These are phyloP conservation scores for Cicer yamashitae DNA, from an alignment of 306 rosid genomes.

Conservation along the genomic window DNA sequence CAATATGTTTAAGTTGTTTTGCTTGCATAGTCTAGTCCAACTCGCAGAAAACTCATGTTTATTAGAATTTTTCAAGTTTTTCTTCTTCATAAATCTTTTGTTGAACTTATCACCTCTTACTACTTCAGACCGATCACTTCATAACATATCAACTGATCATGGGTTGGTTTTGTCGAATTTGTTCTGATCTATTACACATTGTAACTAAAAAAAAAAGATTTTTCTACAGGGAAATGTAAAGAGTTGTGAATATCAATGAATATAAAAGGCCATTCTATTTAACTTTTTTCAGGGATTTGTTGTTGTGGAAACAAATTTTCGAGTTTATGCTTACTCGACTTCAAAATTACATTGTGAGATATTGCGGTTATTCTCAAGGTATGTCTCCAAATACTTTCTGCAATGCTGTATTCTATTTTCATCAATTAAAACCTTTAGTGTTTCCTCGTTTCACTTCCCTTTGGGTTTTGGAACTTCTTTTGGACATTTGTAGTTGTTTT, in stretches of 20 bases:
- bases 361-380: slow-evolving; percentile 88
- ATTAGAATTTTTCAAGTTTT: slow-evolving; percentile 27
- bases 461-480: slow-evolving; percentile 10
- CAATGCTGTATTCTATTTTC: slow-evolving; percentile 32
- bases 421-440: slow-evolving; percentile 21
- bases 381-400: slow-evolving; percentile 39
- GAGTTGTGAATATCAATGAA: slow-evolving; percentile 24
- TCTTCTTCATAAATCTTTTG: slow-evolving; percentile 36
- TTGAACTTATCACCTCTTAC: not conserved
- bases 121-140: not conserved
- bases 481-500: slow-evolving; percentile 29
- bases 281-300: slow-evolving; percentile 72
- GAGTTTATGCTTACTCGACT: slow-evolving; percentile 88
- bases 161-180: slow-evolving; percentile 22
- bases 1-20: slow-evolving; percentile 28
- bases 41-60: slow-evolving; percentile 18
- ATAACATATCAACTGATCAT: slow-evolving; percentile 10
- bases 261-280: slow-evolving; percentile 20
- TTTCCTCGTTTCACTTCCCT: not conserved
- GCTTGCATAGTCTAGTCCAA: slow-evolving; percentile 14
- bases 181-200: slow-evolving; percentile 1
- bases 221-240: not conserved
- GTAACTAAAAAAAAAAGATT: slow-evolving; percentile 13
- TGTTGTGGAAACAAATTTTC: slow-evolving; percentile 93
- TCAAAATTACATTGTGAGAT: slow-evolving; percentile 94